A percentile compares a stretch with the other conserved stretches of the same genome.
Evolutionary conservation across 2,329 filamentous ascomycete genomes (phyloP).

Genomic region (Aspergillus fijiensis): DNA sequence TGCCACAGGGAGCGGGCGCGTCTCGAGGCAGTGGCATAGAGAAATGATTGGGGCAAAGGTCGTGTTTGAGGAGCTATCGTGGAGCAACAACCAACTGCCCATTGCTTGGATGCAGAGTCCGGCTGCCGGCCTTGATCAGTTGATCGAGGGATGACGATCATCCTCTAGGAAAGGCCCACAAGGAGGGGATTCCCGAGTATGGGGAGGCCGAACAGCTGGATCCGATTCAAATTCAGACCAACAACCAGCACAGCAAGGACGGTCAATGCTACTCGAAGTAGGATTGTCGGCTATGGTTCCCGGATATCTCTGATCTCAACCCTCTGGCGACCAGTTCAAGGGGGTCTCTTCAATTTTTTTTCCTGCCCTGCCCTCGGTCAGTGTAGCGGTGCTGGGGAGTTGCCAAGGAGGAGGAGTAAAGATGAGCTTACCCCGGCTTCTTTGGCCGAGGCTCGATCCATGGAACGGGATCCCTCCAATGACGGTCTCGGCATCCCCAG

Average conservation of each 20-base stretch:
- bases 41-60: constrained; percentile 1
- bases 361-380: neutral
- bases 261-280: constrained; percentile 5
- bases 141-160: constrained; percentile 21
- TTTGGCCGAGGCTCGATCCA: constrained; percentile 1
- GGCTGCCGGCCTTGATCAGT: constrained; percentile 17
- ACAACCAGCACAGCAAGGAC: neutral
- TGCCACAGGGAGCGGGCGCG: constrained; percentile 19
- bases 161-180: constrained; percentile 21
- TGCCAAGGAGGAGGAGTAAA: neutral
- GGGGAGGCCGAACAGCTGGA: constrained; percentile 20
- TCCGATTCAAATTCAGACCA: constrained; percentile 7
- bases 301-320: neutral
- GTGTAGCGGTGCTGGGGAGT: neutral
- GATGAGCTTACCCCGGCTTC: constrained; percentile 9
- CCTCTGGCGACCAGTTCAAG: neutral
- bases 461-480: constrained; percentile 18
- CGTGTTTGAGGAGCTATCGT: constrained; percentile 15
- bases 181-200: constrained; percentile 22
- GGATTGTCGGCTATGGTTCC: neutral
- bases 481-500: constrained; percentile 17
- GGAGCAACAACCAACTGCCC: constrained; percentile 6
- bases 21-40: constrained; percentile 9
- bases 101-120: constrained; percentile 15
- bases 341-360: neutral